Conservation (phyloP, 2,329 filamentous ascomycete genomes). For the Thermothelomyces thermophilus region DNA sequence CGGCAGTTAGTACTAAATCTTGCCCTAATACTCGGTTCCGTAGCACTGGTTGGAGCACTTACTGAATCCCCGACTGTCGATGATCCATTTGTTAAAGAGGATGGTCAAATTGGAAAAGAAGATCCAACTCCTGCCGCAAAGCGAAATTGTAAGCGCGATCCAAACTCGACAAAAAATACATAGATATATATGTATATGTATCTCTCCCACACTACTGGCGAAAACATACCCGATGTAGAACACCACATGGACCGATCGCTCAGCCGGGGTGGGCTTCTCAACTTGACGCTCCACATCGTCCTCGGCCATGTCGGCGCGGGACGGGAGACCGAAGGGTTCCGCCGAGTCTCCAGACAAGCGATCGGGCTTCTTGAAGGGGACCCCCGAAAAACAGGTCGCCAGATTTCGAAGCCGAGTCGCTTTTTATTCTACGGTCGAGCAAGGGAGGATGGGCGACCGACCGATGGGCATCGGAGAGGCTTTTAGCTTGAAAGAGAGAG, state of each 20-base stretch:
- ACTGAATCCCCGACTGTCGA: constrained; percentile 70
- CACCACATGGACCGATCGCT: constrained; percentile 29
- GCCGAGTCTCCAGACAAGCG: too few species aligned
- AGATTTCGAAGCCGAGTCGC: neutral
- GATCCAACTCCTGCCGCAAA: constrained; percentile 63
- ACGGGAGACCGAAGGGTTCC: neutral
- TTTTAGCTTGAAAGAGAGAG: too few species aligned
- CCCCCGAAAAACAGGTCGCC: too few species aligned
- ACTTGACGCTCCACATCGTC: constrained; percentile 21
- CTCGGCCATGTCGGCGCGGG: constrained; percentile 16
- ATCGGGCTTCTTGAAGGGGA: too few species aligned
- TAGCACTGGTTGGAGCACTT: constrained; percentile 35
- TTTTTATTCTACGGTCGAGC: neutral
- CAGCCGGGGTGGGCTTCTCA: constrained; percentile 28
- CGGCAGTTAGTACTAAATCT: constrained; percentile 23
- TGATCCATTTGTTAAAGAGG: constrained; percentile 87
- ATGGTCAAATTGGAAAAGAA: constrained; percentile 79
- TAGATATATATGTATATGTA: too few species aligned
- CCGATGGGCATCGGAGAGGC: too few species aligned
- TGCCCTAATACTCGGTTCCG: neutral
- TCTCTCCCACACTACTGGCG: too few species aligned
- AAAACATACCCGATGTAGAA: constrained; percentile 32
- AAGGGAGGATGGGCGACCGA: too few species aligned
- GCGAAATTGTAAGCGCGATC: neutral
- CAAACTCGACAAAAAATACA: neutral